Evolutionary conservation across 768 basidiomycete genomes (phyloP).

Genomic region (Collybia mongolica): DNA sequence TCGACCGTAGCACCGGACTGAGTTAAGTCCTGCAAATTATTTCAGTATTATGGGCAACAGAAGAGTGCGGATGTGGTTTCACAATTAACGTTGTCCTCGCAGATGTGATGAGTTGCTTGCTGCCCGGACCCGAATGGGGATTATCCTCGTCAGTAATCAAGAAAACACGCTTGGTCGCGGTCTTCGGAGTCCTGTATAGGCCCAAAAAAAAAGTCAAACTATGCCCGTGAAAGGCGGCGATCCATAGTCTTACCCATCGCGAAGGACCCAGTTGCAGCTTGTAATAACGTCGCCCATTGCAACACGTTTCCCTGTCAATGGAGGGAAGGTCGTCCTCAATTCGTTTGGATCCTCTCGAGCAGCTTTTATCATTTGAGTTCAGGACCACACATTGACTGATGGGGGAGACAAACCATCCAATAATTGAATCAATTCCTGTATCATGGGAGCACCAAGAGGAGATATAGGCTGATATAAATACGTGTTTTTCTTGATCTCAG

Average conservation of each 20-base stretch:
- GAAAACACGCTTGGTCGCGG: slow-evolving; percentile 90
- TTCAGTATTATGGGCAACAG: background rate
- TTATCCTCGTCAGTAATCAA: slow-evolving; percentile 89
- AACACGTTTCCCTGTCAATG: slow-evolving; percentile 53
- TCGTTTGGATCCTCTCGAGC: slow-evolving; percentile 61
- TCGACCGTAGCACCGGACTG: slow-evolving; percentile 79
- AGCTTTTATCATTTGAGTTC: slow-evolving; percentile 37
- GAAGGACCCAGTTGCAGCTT: slow-evolving; percentile 85
- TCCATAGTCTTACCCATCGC: slow-evolving; percentile 66
- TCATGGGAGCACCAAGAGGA: slow-evolving; percentile 76
- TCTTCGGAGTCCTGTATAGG: slow-evolving; percentile 69
- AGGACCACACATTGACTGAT: background rate
- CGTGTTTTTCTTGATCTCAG: slow-evolving; percentile 69
- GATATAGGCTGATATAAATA: slow-evolving; percentile 76
- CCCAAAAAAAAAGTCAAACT: background rate
- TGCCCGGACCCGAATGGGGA: slow-evolving; percentile 59
- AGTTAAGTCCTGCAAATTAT: slow-evolving; percentile 63
- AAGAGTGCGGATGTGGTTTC: slow-evolving; percentile 9
- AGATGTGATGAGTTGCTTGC: slow-evolving; percentile 60
- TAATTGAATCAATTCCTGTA: slow-evolving; percentile 75
- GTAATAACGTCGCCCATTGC: slow-evolving; percentile 90
- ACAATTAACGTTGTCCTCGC: slow-evolving; percentile 73
- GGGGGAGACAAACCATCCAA: slow-evolving; percentile 60
- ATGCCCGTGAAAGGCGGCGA: background rate
- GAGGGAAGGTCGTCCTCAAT: slow-evolving; percentile 63